Evolutionary conservation across 306 rosid species (phyloP), one percentile per base, ranked within the genome.

Genomic region (Comarum palustre): DNA sequence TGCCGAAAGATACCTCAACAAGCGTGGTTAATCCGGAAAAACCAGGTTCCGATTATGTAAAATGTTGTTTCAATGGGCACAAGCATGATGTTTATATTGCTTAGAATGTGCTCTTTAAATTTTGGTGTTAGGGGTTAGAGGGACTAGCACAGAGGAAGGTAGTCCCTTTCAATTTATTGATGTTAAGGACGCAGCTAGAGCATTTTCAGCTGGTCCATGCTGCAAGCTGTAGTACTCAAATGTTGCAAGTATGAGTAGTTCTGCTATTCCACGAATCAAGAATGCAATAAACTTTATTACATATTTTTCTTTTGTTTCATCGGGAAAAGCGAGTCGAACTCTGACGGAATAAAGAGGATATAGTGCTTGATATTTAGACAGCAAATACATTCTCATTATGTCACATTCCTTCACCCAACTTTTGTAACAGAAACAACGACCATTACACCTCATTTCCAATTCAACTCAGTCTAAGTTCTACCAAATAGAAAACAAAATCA

Each of bases 1-100:
- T 47, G 96, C 97, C 27, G 98, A 93, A 79, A 89, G 98, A 74
- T 93, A 89, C 84, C 97, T 90, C 77, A 82, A 75, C 50, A 87
- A 93, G 76, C 90, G 60, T 17, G 58, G 76, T 5, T 79, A 61
- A 83, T 75, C 20, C 4, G 29, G 47, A 39, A 36, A 52, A 6
- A 6, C 27, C 51, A 54, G 75, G 19, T 4, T 32, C 22, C 19
- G 13, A 15, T 20, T 17, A 5, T 61, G 67, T 45, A 32, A 48
- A 32, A 69, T 32, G 16, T 12, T 32, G 16, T 43, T 57, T 29
- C 39, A 5, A 2, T 72, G 29, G 55, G 67, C 52, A 58, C 42
- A 25, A 57, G 45, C 65, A 59, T 29, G 16, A 5, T 59, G 65
- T 59, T 16, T 5, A 59, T 6, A 29, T 6, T 13, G 36, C n/a